Evolutionary conservation across 768 basidiomycete genomes (phyloP).

Genomic region (Gyrodon lividus): DNA sequence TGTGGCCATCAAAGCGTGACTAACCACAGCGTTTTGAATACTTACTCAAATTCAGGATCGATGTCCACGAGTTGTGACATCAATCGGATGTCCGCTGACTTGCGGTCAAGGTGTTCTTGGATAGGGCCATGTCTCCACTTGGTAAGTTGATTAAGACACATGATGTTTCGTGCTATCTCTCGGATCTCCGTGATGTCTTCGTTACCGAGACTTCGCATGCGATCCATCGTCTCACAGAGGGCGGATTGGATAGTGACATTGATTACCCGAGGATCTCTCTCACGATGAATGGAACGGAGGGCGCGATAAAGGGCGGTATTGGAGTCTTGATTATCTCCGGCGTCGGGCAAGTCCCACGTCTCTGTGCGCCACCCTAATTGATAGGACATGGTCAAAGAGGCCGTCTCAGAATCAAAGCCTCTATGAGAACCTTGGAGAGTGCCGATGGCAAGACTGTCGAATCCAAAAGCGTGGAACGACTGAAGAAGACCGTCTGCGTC

Average conservation of each 20-base stretch:
- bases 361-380: slow-evolving; percentile 92
- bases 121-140: slow-evolving; percentile 50
- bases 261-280: slow-evolving; percentile 55
- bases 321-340: slow-evolving; percentile 40
- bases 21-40: slow-evolving; percentile 9
- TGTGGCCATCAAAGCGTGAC: slow-evolving; percentile 11
- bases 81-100: slow-evolving; percentile 33
- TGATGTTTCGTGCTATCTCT: slow-evolving; percentile 63
- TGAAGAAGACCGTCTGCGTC: slow-evolving; percentile 68
- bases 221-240: slow-evolving; percentile 59
- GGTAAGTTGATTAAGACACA: slow-evolving; percentile 78
- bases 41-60: slow-evolving; percentile 66
- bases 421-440: slow-evolving; percentile 49
- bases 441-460: slow-evolving; percentile 80
- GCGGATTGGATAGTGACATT: slow-evolving; percentile 49
- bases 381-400: slow-evolving; percentile 58
- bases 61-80: slow-evolving; percentile 49
- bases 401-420: slow-evolving; percentile 25
- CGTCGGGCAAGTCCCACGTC: slow-evolving; percentile 90
- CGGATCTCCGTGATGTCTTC: slow-evolving; percentile 82
- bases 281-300: slow-evolving; percentile 79
- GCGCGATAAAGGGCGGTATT: slow-evolving; percentile 72
- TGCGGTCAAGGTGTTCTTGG: slow-evolving; percentile 28
- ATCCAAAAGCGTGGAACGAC: slow-evolving; percentile 87
- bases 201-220: slow-evolving; percentile 62